Evolutionary conservation across 306 rosid genomes (phyloP).

Genomic region (Gastrolobium villosum): DNA sequence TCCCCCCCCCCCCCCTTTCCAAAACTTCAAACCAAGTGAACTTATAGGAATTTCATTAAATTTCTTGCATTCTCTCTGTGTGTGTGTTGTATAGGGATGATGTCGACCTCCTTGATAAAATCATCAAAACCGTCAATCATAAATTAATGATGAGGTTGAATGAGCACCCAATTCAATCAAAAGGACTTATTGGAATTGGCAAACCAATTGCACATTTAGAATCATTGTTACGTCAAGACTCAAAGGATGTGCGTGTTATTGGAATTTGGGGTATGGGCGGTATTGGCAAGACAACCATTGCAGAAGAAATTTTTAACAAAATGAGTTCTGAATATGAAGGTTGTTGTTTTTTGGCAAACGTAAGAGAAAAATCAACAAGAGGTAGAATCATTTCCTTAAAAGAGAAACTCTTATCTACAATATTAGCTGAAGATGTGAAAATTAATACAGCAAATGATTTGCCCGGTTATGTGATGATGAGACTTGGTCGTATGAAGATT

Average conservation of each 20-base stretch:
- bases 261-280: conserved; percentile 39
- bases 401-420: neutral
- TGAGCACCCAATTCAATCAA: neutral
- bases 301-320: neutral
- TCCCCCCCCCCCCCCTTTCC: no score
- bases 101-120: no score
- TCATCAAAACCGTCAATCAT: no score
- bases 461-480: neutral
- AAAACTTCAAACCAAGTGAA: no score
- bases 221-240: neutral
- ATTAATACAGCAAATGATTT: neutral
- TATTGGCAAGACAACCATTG: conserved; percentile 27
- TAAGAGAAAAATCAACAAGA: neutral
- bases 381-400: neutral
- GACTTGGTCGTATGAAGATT: neutral
- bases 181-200: conserved; percentile 4
- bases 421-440: neutral
- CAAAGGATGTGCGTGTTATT: neutral
- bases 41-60: no score
- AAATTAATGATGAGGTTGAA: neutral
- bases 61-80: no score
- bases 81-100: no score
- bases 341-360: neutral
- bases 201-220: neutral
- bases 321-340: neutral